These are phyloP conservation scores for Trametes maxima DNA, from an alignment of 768 basidiomycete genomes.

Conservation along the genomic window DNA sequence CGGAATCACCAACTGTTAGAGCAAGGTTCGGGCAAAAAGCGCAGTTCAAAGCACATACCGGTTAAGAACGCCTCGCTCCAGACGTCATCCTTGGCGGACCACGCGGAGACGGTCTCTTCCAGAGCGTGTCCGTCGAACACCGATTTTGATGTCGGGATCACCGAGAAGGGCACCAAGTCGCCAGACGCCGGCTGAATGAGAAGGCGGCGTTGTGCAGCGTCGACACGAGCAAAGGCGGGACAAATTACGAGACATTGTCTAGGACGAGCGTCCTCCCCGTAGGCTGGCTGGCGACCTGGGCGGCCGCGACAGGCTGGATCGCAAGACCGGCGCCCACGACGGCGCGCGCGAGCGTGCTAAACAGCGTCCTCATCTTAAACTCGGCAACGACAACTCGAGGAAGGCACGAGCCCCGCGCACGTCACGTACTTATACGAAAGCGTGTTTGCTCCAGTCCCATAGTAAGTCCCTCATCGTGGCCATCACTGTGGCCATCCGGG, in stretches of 20 bases:
- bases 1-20: neutral
- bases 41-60: conserved; percentile 14
- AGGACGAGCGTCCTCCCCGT: conserved; percentile 23
- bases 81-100: conserved; percentile 28
- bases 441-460: neutral
- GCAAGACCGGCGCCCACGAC: neutral
- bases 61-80: conserved; percentile 29
- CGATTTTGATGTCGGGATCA: conserved; percentile 23
- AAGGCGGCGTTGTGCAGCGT: conserved; percentile 4
- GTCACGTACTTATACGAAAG: neutral
- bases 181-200: conserved; percentile 6
- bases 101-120: conserved; percentile 15
- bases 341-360: neutral
- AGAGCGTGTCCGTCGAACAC: conserved; percentile 24
- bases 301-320: neutral
- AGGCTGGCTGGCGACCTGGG: conserved; percentile 15
- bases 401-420: neutral
- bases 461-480: neutral
- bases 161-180: conserved; percentile 30
- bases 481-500: too few species aligned
- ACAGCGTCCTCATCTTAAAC: neutral
- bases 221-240: conserved; percentile 22
- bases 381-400: neutral
- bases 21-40: neutral
- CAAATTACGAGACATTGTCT: conserved; percentile 24